Percentiles rank a stretch among this genome's conserved stretches.
Evolutionary conservation across 2,329 filamentous ascomycete genomes (phyloP).

Genomic region (Pestalotiopsis sp.): DNA sequence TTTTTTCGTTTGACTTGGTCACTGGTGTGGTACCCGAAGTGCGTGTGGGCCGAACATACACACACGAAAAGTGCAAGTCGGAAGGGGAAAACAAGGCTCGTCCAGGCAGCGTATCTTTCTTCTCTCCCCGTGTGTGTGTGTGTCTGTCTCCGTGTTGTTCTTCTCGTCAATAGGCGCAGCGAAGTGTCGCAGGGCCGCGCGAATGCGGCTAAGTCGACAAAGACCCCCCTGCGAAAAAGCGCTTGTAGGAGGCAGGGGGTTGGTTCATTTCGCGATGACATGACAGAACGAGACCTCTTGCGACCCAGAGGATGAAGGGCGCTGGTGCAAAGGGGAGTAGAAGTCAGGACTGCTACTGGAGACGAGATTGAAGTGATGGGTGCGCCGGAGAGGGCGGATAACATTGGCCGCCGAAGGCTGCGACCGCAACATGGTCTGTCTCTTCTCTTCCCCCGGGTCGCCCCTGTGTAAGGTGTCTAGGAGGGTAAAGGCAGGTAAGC

Average conservation of each 20-base stretch:
- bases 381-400: not conserved
- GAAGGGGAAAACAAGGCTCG: not conserved
- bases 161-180: conserved; percentile 12
- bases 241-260: conserved; percentile 3
- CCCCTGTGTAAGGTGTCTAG: not conserved
- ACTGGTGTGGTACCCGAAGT: not conserved
- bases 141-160: not conserved
- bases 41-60: not conserved
- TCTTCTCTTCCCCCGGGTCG: not conserved
- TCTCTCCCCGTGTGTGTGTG: no score
- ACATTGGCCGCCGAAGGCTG: not conserved
- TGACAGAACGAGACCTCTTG: not conserved
- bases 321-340: not conserved
- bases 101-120: no score
- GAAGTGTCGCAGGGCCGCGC: conserved; percentile 1
- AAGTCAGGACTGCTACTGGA: not conserved
- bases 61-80: conserved; percentile 7
- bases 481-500: no score
- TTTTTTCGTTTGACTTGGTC: not conserved
- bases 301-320: not conserved
- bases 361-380: not conserved
- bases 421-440: not conserved
- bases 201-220: conserved; percentile 12
- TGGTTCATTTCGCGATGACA: not conserved
- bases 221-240: not conserved